Percentiles rank a stretch among this genome's conserved stretches.
Evolutionary conservation across 2,329 filamentous ascomycete genomes (phyloP).

Genomic region (Aspergillus pseudoviridinutans): DNA sequence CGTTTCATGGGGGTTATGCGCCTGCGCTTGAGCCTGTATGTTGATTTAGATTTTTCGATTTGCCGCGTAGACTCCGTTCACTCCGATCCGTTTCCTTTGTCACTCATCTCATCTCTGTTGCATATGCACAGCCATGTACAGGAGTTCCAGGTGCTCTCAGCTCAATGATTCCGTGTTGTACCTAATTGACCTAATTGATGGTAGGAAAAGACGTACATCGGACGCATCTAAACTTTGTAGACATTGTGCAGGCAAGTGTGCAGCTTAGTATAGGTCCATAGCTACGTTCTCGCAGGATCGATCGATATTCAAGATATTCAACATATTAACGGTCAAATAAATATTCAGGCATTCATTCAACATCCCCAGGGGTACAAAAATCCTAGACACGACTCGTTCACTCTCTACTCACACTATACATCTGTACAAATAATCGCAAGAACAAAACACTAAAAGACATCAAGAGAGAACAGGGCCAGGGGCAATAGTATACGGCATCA

Average conservation of each 20-base stretch:
- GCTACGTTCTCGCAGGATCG: no score
- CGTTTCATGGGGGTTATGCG: not conserved
- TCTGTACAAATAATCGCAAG: conserved; percentile 15
- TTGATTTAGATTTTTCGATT: not conserved
- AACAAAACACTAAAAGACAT: conserved; percentile 3
- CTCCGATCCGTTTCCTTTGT: not conserved
- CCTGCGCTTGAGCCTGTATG: not conserved
- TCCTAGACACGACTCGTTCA: conserved; percentile 1
- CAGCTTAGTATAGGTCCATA: no score
- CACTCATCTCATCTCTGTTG: not conserved
- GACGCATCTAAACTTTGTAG: not conserved
- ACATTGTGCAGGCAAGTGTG: no score
- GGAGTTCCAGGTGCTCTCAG: not conserved
- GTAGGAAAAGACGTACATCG: not conserved
- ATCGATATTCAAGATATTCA: not conserved
- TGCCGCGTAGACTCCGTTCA: not conserved
- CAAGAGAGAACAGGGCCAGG: conserved; percentile 6
- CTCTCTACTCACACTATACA: conserved; percentile 21
- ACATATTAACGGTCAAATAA: not conserved
- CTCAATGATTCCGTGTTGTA: not conserved
- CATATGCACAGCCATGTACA: not conserved
- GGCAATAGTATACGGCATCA: conserved; percentile 13
- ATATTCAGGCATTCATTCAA: conserved; percentile 1
- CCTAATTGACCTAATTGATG: no score
- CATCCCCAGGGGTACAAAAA: not conserved